Conservation (phyloP, 1,284 basidiomycete species). For the Paramarasmius palmivorus region DNA sequence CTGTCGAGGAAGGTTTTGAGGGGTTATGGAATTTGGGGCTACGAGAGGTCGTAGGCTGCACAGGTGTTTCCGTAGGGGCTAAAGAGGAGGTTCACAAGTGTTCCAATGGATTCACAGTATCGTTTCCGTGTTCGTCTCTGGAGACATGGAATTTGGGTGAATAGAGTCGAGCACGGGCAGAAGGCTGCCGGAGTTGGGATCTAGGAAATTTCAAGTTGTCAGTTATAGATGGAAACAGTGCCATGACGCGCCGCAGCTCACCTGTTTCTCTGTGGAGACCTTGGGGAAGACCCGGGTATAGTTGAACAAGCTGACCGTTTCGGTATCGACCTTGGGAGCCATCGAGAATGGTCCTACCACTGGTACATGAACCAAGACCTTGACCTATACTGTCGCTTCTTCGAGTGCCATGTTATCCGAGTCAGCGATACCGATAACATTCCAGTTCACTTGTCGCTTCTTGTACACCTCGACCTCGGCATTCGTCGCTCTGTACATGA, state of each 20-base stretch:
- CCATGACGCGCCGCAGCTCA: no score
- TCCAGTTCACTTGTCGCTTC: no score
- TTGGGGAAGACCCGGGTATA: slow-evolving; percentile 19
- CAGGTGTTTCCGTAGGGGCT: slow-evolving; percentile 25
- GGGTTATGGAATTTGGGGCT: slow-evolving; percentile 7
- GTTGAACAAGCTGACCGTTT: slow-evolving; percentile 11
- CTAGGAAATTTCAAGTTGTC: slow-evolving; percentile 1
- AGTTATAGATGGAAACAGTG: neutral
- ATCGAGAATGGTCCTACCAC: slow-evolving; percentile 15
- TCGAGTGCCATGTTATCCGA: no score
- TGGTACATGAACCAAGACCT: no score
- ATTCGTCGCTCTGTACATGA: no score
- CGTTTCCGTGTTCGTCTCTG: slow-evolving; percentile 12
- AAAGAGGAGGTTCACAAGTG: slow-evolving; percentile 22
- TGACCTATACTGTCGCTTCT: no score
- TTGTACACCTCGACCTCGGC: no score
- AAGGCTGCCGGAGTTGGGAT: slow-evolving; percentile 12
- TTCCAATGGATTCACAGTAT: slow-evolving; percentile 20
- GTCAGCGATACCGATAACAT: no score
- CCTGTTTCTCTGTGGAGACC: slow-evolving; percentile 10
- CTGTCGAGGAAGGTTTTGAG: slow-evolving; percentile 9
- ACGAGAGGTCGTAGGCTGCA: slow-evolving; percentile 21
- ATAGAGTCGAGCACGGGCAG: slow-evolving; percentile 15
- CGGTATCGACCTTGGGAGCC: slow-evolving; percentile 6
- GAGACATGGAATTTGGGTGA: slow-evolving; percentile 16